Conservation (phyloP, 2,329 filamentous ascomycete genomes). For the Diplodia seriata region DNA sequence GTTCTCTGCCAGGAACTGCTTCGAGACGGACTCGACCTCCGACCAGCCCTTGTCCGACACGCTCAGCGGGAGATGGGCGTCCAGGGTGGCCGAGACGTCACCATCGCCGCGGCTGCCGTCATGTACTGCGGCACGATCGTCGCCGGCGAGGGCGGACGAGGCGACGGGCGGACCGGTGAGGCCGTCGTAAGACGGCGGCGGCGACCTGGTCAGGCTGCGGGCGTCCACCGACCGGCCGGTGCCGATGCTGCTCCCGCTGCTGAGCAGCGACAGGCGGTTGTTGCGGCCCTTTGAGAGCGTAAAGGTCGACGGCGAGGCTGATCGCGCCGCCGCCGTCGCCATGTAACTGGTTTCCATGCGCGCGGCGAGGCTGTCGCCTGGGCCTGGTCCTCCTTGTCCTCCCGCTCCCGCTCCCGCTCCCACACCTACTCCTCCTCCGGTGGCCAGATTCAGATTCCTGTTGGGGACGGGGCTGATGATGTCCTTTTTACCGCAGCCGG, state of each 20-base stretch:
- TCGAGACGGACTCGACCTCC: slow-evolving; percentile 19
- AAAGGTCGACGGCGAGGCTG: slow-evolving; percentile 22
- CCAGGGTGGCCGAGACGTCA: slow-evolving; percentile 4
- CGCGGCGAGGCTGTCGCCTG: neutral
- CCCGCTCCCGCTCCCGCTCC: neutral
- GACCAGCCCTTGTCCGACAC: slow-evolving; percentile 21
- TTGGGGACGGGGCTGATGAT: slow-evolving; percentile 14
- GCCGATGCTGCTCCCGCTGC: neutral
- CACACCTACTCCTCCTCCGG: neutral
- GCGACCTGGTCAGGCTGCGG: slow-evolving; percentile 5
- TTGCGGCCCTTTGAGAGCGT: slow-evolving; percentile 21
- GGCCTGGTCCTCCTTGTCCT: neutral
- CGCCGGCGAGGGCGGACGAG: neutral
- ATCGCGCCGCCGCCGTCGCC: neutral
- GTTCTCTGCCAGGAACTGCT: slow-evolving; percentile 24
- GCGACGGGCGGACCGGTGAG: neutral
- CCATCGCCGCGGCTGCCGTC: neutral
- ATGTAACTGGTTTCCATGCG: neutral
- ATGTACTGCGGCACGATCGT: neutral
- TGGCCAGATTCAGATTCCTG: slow-evolving; percentile 1
- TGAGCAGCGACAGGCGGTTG: slow-evolving; percentile 25
- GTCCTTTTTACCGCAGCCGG: neutral
- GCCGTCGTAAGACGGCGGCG: slow-evolving; percentile 22
- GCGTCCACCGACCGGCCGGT: neutral
- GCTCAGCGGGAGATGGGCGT: slow-evolving; percentile 11